Conservation (phyloP, 2,329 filamentous ascomycete species). For the Fusarium luffae region DNA sequence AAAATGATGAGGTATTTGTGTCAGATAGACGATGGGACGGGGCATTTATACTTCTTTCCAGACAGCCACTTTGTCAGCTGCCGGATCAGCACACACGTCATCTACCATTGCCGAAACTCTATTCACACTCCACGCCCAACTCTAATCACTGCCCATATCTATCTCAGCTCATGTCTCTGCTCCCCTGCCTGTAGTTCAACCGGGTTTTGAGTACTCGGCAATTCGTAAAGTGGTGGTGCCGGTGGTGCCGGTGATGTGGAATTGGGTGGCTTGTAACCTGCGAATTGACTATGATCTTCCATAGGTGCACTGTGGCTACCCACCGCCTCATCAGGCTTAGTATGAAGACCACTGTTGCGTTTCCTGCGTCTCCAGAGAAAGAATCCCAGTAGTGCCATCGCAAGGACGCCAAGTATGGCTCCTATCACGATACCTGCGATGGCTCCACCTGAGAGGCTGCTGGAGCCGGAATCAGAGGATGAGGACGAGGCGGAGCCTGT, state of each 20-base stretch:
- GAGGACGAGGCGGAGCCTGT: background rate
- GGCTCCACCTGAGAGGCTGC: background rate
- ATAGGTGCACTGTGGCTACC: background rate
- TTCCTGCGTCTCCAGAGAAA: background rate
- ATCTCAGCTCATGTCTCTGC: background rate
- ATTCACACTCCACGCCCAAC: background rate
- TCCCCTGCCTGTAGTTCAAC: background rate
- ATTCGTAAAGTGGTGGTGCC: background rate
- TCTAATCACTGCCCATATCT: background rate
- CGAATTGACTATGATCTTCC: background rate
- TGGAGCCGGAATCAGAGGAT: background rate
- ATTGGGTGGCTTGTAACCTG: background rate
- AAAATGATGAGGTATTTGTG: no score
- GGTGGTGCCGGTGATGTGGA: background rate
- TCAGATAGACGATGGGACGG: no score
- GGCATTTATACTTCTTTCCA: background rate
- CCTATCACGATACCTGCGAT: background rate
- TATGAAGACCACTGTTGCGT: background rate
- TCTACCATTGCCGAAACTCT: background rate
- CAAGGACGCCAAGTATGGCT: background rate
- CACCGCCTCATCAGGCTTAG: background rate
- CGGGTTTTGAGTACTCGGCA: background rate
- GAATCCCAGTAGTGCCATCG: background rate
- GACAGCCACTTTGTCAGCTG: background rate
- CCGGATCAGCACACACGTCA: background rate